Evolutionary conservation across 208 protist genomes (phyloP).

Genomic region (Trichomonas gallinae): DNA sequence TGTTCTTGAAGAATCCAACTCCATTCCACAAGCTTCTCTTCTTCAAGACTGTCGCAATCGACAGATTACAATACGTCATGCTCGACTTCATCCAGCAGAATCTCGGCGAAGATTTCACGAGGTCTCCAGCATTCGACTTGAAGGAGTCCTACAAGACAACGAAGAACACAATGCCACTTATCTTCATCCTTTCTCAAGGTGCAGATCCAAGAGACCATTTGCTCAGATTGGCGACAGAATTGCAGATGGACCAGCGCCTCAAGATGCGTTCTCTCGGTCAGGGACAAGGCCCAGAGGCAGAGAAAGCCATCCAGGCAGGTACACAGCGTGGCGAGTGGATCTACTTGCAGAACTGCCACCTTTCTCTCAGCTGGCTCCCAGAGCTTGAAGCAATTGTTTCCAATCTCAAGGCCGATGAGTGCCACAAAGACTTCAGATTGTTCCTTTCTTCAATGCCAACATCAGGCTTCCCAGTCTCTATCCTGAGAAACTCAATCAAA

Average conservation of each 20-base stretch:
- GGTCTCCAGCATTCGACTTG: conserved; percentile 43
- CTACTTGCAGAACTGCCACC: conserved; percentile 86
- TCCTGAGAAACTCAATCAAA: conserved; percentile 86
- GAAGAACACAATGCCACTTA: conserved; percentile 56
- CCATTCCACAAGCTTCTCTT: neutral
- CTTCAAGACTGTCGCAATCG: neutral
- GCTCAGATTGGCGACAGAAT: conserved; percentile 61
- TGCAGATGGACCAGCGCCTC: conserved; percentile 52
- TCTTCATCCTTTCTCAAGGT: conserved; percentile 87
- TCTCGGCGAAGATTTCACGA: conserved; percentile 38
- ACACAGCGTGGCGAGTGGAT: conserved; percentile 62
- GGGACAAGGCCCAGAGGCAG: conserved; percentile 74
- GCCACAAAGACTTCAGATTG: conserved; percentile 72
- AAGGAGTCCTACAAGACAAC: conserved; percentile 37
- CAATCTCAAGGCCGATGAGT: conserved; percentile 39
- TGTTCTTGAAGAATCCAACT: conserved; percentile 47
- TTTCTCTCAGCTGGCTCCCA: conserved; percentile 65
- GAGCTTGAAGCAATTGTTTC: conserved; percentile 67
- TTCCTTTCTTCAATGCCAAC: conserved; percentile 89
- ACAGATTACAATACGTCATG: neutral
- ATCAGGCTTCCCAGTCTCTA: conserved; percentile 82
- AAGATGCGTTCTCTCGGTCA: conserved; percentile 77
- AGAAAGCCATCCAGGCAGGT: conserved; percentile 69
- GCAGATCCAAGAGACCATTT: conserved; percentile 76
- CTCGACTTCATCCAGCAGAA: conserved; percentile 24